A percentile compares a stretch with the other conserved stretches of the same genome.
Conservation (phyloP, 177 flowering plant genomes). For the Vitis hybrid region DNA sequence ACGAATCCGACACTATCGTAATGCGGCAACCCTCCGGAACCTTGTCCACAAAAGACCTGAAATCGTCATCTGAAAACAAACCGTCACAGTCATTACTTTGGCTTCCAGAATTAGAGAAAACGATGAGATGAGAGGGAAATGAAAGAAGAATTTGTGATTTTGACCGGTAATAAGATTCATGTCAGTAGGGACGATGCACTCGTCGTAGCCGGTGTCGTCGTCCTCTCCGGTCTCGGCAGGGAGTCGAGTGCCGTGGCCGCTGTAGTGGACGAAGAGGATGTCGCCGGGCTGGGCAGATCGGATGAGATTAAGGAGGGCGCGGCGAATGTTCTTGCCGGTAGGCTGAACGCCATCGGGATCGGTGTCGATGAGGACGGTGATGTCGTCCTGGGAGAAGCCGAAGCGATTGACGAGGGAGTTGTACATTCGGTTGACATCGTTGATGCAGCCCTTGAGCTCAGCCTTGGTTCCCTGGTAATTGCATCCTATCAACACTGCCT, state of each 20-base stretch:
- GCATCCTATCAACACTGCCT: slow-evolving; percentile 64
- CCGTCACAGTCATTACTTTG: not conserved
- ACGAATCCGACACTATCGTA: slow-evolving; percentile 90
- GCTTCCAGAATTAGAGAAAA: not conserved
- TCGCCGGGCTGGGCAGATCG: slow-evolving; percentile 67
- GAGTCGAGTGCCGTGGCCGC: slow-evolving; percentile 95
- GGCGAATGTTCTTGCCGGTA: slow-evolving; percentile 86
- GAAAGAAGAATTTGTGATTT: not conserved
- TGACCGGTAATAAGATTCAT: slow-evolving; percentile 96
- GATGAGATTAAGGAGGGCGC: slow-evolving; percentile 47
- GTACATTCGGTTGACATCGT: slow-evolving; percentile 76
- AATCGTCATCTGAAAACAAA: slow-evolving; percentile 71
- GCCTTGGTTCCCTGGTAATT: slow-evolving; percentile 86
- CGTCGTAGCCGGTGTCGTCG: slow-evolving; percentile 94
- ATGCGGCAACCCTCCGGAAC: slow-evolving; percentile 64
- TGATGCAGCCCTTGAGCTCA: slow-evolving; percentile 88
- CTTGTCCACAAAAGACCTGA: slow-evolving; percentile 67
- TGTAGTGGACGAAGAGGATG: slow-evolving; percentile 80
- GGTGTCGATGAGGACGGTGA: slow-evolving; percentile 79
- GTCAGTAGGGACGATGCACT: slow-evolving; percentile 91
- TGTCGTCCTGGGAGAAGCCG: slow-evolving; percentile 67
- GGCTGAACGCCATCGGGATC: slow-evolving; percentile 73
- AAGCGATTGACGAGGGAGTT: slow-evolving; percentile 56
- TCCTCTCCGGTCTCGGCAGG: slow-evolving; percentile 97
- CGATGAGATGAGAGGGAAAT: not conserved